Evolutionary conservation across 192 early-diverging fungal species (phyloP).

Genomic region (Phycomyces blakesleeanus): DNA sequence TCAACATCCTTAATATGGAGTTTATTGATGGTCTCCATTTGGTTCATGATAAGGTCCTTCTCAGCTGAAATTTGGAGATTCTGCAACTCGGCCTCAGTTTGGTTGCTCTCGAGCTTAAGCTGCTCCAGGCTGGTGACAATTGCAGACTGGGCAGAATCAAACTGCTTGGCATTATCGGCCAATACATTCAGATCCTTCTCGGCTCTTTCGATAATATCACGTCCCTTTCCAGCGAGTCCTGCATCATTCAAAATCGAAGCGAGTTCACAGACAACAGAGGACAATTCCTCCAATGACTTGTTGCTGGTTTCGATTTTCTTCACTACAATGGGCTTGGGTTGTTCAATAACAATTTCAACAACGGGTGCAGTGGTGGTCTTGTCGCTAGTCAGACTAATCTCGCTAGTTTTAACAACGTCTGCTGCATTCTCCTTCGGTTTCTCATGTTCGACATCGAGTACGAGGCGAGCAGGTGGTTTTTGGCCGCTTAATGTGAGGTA

Average conservation of each 20-base stretch:
- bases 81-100: too few species aligned
- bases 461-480: neutral
- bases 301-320: conserved; percentile 31
- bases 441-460: neutral
- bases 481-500: conserved; percentile 30
- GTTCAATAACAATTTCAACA: conserved; percentile 11
- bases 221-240: conserved; percentile 45
- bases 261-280: conserved; percentile 34
- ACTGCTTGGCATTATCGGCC: neutral
- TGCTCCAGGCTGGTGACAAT: neutral
- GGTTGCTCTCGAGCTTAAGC: neutral
- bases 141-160: neutral
- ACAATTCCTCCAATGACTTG: conserved; percentile 30
- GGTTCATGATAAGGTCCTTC: too few species aligned
- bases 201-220: conserved; percentile 57
- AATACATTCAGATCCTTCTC: conserved; percentile 38
- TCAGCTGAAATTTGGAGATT: too few species aligned
- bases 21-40: too few species aligned
- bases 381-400: conserved; percentile 5
- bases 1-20: conserved; percentile 32
- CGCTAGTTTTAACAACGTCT: neutral
- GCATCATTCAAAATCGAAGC: conserved; percentile 32
- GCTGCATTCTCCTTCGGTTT: neutral
- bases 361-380: conserved; percentile 1
- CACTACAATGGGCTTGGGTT: conserved; percentile 26